Percentiles rank a stretch among this genome's conserved stretches.
These are phyloP conservation scores for Komagataea norvegica DNA, from an alignment of 1,139 yeast genomes.

Conservation along the genomic window DNA sequence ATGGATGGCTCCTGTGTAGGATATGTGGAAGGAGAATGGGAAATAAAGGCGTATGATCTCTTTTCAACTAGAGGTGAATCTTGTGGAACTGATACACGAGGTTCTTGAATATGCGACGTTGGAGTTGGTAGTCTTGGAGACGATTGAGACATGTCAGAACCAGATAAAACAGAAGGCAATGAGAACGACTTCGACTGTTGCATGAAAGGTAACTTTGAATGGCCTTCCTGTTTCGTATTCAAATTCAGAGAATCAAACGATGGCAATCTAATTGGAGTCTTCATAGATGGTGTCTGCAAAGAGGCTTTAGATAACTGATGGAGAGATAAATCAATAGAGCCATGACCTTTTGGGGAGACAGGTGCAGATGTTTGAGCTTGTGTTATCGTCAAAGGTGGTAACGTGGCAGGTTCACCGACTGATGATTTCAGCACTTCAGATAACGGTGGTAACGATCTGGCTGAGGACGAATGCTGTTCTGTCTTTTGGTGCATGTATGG, in stretches of 20 bases:
- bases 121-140: slow-evolving; percentile 14
- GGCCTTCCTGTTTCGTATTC: slow-evolving; percentile 3
- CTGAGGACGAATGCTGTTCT: not conserved
- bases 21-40: slow-evolving; percentile 85
- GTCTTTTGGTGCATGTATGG: slow-evolving; percentile 5
- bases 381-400: no score
- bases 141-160: slow-evolving; percentile 11
- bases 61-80: slow-evolving; percentile 25
- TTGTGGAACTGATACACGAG: slow-evolving; percentile 3
- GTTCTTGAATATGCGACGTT: slow-evolving; percentile 10
- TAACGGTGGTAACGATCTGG: slow-evolving; percentile 16
- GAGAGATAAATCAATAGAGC: slow-evolving; percentile 5
- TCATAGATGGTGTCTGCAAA: slow-evolving; percentile 5
- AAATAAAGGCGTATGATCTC: slow-evolving; percentile 78
- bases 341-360: slow-evolving; percentile 8
- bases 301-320: slow-evolving; percentile 1
- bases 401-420: not conserved
- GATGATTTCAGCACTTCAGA: slow-evolving; percentile 9
- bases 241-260: slow-evolving; percentile 24
- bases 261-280: slow-evolving; percentile 25
- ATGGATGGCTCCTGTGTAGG: slow-evolving; percentile 80
- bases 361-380: slow-evolving; percentile 4
- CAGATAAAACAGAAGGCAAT: slow-evolving; percentile 3
- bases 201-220: not conserved
- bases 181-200: slow-evolving; percentile 14